Evolutionary conservation across 75 land plant species (phyloP), one percentile per base, ranked within the genome.

Genomic region (Pinus taeda): DNA sequence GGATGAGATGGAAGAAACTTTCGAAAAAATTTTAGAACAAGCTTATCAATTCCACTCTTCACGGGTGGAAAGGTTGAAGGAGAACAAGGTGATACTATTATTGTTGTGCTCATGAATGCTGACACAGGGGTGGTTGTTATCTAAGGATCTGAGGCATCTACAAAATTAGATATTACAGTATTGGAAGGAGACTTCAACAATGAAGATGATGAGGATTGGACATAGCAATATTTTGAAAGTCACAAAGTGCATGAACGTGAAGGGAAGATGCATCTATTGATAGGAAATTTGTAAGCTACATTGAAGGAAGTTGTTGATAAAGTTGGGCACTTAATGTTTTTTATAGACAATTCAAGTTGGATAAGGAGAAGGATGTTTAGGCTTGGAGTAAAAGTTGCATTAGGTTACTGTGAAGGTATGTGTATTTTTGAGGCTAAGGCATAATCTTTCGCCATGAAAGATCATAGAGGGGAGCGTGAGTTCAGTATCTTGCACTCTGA

Each of bases 321-420:
- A 3, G 57, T 93, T 73, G 96, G 94, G 18, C 96, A 96, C 9
- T 77, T 96, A 21, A 91, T 89, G 18, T 96, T 96, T 84, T 96
- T 96, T 84, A 96, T 93, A 53, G 98, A 96, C 66, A 96, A 96
- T 67, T 96, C 98, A 67, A 96, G 98, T 57, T 96, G 96, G 98
- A 96, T 93, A 74, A 81, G 98, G 77, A 93, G 98, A 77, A 88
- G 94, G 76, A 91, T 91, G 77, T 96, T 96, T 74, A 90, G 97
- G 82, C 92, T 93, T 81, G 96, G 98, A 6, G 75, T 96, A 36
- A 91, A 87, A 74, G 87, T 93, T 66, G 86, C 91, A 33, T 79
- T 80, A 22, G 96, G 96, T 58, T 81, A 57, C 76, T 83, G 87
- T 81, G 94, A 93, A 58, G 93, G 91, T 3, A 55, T 90, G n/a